phyloP scores from a whole-genome alignment of 75 land plant genomes.

The Adiantum capillusveneris region DNA sequence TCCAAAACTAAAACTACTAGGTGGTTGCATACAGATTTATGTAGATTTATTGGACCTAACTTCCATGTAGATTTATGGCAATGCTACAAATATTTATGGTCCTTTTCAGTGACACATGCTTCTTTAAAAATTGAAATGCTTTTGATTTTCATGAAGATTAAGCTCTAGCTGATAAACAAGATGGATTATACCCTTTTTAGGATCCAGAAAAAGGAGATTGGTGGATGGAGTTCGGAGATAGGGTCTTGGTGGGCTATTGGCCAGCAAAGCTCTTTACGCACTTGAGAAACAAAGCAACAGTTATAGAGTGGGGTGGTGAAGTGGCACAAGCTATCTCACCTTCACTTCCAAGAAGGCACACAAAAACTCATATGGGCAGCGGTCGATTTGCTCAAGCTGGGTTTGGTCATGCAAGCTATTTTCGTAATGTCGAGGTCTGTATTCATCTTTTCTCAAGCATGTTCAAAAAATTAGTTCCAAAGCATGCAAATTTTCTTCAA shows the following conservation, averaged over 20 bases:
- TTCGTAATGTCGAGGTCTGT: conserved; percentile 57
- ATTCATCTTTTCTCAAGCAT: not conserved
- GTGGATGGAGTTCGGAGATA: conserved; percentile 78
- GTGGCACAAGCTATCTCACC: conserved; percentile 35
- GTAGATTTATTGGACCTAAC: too few relatives aligned
- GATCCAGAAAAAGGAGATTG: conserved; percentile 85
- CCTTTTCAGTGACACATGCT: too few relatives aligned
- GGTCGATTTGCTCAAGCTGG: conserved; percentile 82
- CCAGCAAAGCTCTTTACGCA: conserved; percentile 68
- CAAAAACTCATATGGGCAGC: conserved; percentile 85
- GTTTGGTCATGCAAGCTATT: conserved; percentile 64
- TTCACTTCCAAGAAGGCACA: conserved; percentile 40
- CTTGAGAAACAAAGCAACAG: conserved; percentile 46
- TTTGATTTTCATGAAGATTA: too few relatives aligned
- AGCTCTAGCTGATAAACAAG: too few relatives aligned
- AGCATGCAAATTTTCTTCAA: too few relatives aligned
- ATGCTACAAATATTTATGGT: too few relatives aligned
- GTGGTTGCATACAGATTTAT: too few relatives aligned
- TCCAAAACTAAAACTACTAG: too few relatives aligned
- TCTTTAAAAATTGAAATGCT: too few relatives aligned
- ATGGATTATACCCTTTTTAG: too few relatives aligned
- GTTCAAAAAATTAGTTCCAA: too few relatives aligned
- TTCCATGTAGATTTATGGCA: too few relatives aligned
- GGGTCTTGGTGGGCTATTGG: conserved; percentile 78
- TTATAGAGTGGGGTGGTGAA: conserved; percentile 80